phyloP scores from a whole-genome alignment of 495 filamentous ascomycete species.

The Penicillium steckii region DNA sequence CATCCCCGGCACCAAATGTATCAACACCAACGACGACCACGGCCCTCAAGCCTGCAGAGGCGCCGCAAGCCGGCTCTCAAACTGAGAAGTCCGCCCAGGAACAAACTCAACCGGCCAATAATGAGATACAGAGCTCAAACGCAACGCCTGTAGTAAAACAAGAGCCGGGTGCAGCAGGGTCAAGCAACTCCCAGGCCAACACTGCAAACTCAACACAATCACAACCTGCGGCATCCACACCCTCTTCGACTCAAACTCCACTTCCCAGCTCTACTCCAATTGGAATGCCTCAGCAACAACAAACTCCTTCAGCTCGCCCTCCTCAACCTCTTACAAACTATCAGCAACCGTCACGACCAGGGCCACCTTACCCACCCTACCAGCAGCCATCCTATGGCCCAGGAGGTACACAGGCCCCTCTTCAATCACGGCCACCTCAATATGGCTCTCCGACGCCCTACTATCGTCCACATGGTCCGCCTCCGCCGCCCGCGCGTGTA shows the following conservation, averaged over 20 bases:
- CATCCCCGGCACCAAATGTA: slow-evolving; percentile 25
- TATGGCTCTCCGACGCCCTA: slow-evolving; percentile 36
- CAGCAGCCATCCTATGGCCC: slow-evolving; percentile 31
- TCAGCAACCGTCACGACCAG: slow-evolving; percentile 25
- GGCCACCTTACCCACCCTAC: slow-evolving; percentile 28
- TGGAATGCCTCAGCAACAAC: slow-evolving; percentile 17
- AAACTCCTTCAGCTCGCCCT: slow-evolving; percentile 21
- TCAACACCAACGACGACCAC: slow-evolving; percentile 17
- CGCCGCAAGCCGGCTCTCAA: slow-evolving; percentile 21
- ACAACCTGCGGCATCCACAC: slow-evolving; percentile 10
- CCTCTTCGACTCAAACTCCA: slow-evolving; percentile 22
- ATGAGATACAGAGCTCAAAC: slow-evolving; percentile 7
- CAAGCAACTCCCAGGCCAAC: slow-evolving; percentile 9
- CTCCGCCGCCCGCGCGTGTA: slow-evolving; percentile 37
- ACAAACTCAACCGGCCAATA: slow-evolving; percentile 2
- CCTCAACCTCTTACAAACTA: slow-evolving; percentile 19
- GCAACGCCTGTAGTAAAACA: slow-evolving; percentile 30
- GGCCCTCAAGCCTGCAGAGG: slow-evolving; percentile 23
- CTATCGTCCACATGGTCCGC: slow-evolving; percentile 31
- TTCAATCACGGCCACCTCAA: slow-evolving; percentile 41
- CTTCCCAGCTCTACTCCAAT: slow-evolving; percentile 18
- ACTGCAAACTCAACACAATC: slow-evolving; percentile 17
- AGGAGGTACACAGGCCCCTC: slow-evolving; percentile 25
- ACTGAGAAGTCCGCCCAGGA: slow-evolving; percentile 21
- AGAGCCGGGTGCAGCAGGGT: slow-evolving; percentile 23